Evolutionary conservation across 805 yeast genomes (phyloP), one percentile per base, ranked within the genome.

Genomic region (Ogataea ramenticola): DNA sequence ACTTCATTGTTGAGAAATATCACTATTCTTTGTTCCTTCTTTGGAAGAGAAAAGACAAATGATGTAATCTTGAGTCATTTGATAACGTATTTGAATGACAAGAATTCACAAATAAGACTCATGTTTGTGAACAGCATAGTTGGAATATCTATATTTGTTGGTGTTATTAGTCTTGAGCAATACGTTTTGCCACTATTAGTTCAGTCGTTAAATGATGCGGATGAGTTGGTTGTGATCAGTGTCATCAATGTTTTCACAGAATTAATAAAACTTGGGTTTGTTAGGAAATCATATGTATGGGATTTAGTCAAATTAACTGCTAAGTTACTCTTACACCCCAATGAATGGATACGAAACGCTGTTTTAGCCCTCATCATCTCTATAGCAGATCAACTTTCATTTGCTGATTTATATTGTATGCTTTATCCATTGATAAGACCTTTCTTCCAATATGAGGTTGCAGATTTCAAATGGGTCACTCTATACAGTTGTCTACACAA

Each of bases 21-120:
- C n/a, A 66, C 84, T 8, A 86, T 89, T 0, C 61, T 93, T 3
- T 87, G 96, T 53, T 70, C 80, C 10, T 85, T 84, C 46, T 81
- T 93, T 57, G 96, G 96, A 0, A 79, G 82, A 44, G 95, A 87
- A 43, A 86, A 80, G 51, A 84, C 96, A 0, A 90, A 86, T 56
- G 98, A 93, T 58, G 70, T 93, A 35, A 80, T 93, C 20, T 64
- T 93, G 39, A 89, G 96, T 38, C 98, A 93, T 66, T 67, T 90
- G 44, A 90, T 93, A 37, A 90, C 98, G 0, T 93, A 89, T 56
- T 65, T 93, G 49, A 93, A 93, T 60, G 96, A 90, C 56, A 72
- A 79, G 44, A 79, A 80, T 54, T 66, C 82, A 0, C 73, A 78
- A 19, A 66, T 93, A 20, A 70, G 95, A 46, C 65, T 85, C 26